These are phyloP conservation scores for Fonsecaea erecta DNA, from an alignment of 2,329 filamentous ascomycete species.

Conservation along the genomic window DNA sequence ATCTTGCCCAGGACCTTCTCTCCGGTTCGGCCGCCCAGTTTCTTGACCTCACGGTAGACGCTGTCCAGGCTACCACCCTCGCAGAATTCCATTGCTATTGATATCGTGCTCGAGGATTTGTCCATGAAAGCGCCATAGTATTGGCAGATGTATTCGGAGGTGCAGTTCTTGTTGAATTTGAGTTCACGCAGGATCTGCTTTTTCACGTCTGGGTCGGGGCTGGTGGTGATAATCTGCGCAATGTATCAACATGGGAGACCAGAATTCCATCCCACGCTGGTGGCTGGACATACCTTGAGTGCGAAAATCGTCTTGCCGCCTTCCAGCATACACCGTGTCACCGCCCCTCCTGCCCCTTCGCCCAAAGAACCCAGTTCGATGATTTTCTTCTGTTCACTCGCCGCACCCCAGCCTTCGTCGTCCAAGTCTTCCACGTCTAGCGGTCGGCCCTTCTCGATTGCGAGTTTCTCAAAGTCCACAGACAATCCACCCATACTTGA, in stretches of 20 bases:
- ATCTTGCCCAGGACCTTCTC: conserved; percentile 98
- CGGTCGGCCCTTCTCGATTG: conserved; percentile 77
- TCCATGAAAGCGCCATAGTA: conserved; percentile 98
- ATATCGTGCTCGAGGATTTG: conserved; percentile 93
- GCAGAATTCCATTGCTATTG: conserved; percentile 98
- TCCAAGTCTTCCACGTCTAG: conserved; percentile 93
- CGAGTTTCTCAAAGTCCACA: conserved; percentile 77
- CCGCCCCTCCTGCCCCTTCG: conserved; percentile 93
- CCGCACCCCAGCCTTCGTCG: conserved; percentile 92
- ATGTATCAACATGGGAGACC: background rate
- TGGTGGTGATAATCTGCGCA: conserved; percentile 88
- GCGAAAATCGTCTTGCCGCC: conserved; percentile 95
- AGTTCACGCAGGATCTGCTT: conserved; percentile 97
- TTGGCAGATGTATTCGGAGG: conserved; percentile 91
- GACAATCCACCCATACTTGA: conserved; percentile 77
- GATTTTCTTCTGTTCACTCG: conserved; percentile 85
- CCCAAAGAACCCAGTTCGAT: conserved; percentile 86
- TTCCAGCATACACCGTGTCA: conserved; percentile 86
- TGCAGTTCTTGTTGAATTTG: conserved; percentile 97
- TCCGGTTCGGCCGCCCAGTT: conserved; percentile 88
- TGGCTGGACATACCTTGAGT: conserved; percentile 71
- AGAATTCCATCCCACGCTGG: too few species aligned
- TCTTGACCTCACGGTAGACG: conserved; percentile 97
- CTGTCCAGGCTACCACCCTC: conserved; percentile 95
- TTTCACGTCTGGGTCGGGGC: conserved; percentile 96